Evolutionary conservation across 371 early-diverging fungal species (phyloP).

Genomic region (Blakeslea trispora): DNA sequence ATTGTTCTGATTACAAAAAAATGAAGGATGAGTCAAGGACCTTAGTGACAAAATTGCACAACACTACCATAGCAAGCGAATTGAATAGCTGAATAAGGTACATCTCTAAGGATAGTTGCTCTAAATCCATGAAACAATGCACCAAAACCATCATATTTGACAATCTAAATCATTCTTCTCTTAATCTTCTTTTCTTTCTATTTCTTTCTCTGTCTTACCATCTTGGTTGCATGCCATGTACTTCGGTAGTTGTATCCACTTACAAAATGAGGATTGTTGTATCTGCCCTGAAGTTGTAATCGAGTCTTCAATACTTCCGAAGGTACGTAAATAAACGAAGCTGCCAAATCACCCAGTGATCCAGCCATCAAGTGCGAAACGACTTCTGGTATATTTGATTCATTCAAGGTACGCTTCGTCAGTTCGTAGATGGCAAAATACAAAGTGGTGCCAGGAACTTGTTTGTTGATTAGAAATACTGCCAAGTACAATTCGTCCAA

Average conservation of each 20-base stretch:
- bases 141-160: conserved; percentile 62
- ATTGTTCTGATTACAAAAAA: conserved; percentile 41
- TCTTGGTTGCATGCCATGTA: conserved; percentile 72
- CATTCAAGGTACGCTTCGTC: conserved; percentile 65
- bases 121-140: conserved; percentile 70
- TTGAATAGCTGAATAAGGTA: conserved; percentile 73
- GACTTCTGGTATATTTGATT: conserved; percentile 58
- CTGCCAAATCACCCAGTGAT: conserved; percentile 73
- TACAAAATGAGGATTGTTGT: conserved; percentile 76
- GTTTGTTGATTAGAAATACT: conserved; percentile 4
- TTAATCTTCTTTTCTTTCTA: neutral
- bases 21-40: neutral
- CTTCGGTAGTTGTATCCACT: conserved; percentile 76
- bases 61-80: conserved; percentile 76
- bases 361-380: conserved; percentile 72
- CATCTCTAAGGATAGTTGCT: conserved; percentile 70
- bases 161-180: conserved; percentile 51
- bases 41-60: too few species aligned
- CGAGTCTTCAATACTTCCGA: conserved; percentile 81
- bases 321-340: conserved; percentile 77
- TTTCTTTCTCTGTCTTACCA: conserved; percentile 34
- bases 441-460: conserved; percentile 67
- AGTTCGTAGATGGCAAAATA: conserved; percentile 81
- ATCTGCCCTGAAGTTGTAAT: conserved; percentile 79
- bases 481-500: neutral